Evolutionary conservation across 1,139 yeast genomes (phyloP).

Genomic region (Entelexis paramagnoliae): DNA sequence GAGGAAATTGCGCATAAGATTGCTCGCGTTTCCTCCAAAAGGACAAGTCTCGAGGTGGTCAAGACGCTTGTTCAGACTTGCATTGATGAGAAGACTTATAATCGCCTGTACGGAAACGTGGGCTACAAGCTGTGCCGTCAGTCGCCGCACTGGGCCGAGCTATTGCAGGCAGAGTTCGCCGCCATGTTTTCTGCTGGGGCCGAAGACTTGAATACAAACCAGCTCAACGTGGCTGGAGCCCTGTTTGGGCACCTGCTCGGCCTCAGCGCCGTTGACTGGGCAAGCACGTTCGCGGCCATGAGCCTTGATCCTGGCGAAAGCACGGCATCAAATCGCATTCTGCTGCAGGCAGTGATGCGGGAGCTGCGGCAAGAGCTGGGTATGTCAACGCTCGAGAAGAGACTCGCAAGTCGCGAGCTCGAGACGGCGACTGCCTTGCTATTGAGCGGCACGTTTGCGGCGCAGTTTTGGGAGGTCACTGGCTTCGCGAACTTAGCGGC

Average conservation of each 20-base stretch:
- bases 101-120: conserved; percentile 73
- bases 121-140: conserved; percentile 54
- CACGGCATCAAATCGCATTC: conserved; percentile 69
- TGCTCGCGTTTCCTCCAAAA: conserved; percentile 35
- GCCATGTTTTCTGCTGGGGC: conserved; percentile 44
- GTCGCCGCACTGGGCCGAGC: background rate
- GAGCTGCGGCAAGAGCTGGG: conserved; percentile 78
- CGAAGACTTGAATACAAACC: conserved; percentile 60
- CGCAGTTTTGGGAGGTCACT: conserved; percentile 5
- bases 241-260: conserved; percentile 82
- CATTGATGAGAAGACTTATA: conserved; percentile 77
- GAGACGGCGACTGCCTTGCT: background rate
- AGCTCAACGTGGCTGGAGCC: conserved; percentile 69
- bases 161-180: conserved; percentile 44
- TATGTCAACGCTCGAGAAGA: conserved; percentile 37
- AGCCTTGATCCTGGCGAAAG: conserved; percentile 62
- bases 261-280: conserved; percentile 59
- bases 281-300: conserved; percentile 35
- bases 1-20: conserved; percentile 91
- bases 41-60: conserved; percentile 38
- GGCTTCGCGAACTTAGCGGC: conserved; percentile 13
- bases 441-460: conserved; percentile 4
- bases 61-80: conserved; percentile 78
- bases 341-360: conserved; percentile 69
- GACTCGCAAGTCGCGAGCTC: background rate